These are phyloP conservation scores for Cyclostephanos invisitatus DNA, from an alignment of 108 stramenopile species.

Conservation along the genomic window DNA sequence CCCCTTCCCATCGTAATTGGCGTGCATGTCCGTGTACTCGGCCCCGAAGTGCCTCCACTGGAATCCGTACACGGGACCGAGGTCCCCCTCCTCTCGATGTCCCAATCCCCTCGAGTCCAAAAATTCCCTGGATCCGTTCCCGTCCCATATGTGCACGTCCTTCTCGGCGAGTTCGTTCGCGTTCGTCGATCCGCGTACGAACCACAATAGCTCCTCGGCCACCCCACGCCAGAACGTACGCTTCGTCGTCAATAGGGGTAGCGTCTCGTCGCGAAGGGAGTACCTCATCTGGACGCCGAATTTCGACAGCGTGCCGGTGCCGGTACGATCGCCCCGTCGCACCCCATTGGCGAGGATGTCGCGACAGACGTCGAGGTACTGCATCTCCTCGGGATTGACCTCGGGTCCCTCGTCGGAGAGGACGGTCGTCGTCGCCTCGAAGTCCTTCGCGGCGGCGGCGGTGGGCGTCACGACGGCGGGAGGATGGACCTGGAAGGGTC, in stretches of 20 bases:
- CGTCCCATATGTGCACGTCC: constrained; percentile 99
- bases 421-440: constrained; percentile 3
- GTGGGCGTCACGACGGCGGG: background rate
- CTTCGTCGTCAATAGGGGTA: constrained; percentile 99
- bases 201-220: constrained; percentile 99
- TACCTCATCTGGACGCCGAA: constrained; percentile 99
- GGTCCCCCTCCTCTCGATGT: constrained; percentile 97
- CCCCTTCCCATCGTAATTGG: constrained; percentile 97
- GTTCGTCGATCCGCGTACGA: constrained; percentile 95
- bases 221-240: constrained; percentile 99
- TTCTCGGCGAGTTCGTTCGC: constrained; percentile 93
- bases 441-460: no score
- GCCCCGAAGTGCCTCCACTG: constrained; percentile 99
- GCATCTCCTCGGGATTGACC: constrained; percentile 88
- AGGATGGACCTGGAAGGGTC: background rate
- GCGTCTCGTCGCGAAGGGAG: constrained; percentile 80
- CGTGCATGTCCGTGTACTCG: constrained; percentile 94
- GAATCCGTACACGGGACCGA: constrained; percentile 99
- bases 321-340: constrained; percentile 95
- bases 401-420: constrained; percentile 45
- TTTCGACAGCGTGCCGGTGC: constrained; percentile 96
- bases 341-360: constrained; percentile 94
- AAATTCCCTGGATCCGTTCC: constrained; percentile 98
- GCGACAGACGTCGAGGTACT: constrained; percentile 92
- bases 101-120: constrained; percentile 90